Base-by-base conservation (phyloP, 225 moss, liverwort and hornwort genomes). In the Physcomitrellopsis africana region DNA sequence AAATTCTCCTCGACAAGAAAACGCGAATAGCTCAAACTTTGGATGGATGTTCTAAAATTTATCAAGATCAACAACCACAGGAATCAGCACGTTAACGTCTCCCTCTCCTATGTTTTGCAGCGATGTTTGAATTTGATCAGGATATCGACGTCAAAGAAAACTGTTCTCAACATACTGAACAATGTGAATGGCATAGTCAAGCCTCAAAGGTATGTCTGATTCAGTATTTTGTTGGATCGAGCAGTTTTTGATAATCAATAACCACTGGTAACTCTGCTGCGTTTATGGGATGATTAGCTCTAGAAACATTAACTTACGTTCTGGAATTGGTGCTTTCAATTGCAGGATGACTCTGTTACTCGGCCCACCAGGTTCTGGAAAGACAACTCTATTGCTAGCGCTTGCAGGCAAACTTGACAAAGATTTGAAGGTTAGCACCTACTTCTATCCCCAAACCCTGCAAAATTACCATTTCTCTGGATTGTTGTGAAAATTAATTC, bases 341-440 rank as follows among this genome's bases (percentile, higher is more conserved):
- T 78, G 72, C 85, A 88, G 88, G 76, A 88, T 88, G 83, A 88
- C 88, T 14, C 47, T 88, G 70, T 79, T 88, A 60, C 80, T 88
- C 6, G 88, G 88, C 17, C 88, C 88, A 1, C 88, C 88, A 20
- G 82, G 85, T 8, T 83, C 88, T 19, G 88, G 88, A 56, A 88
- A 88, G 76, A 85, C 88, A 11, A 88, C 88, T 5, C 73, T 88
- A 5, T 51, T 88, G 24, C 81, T 88, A 29, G 85, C 88, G 16
- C 85, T 88, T 63, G 85, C 88, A 53, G 88, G 87, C 51, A 87
- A 87, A 68, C 87, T 87, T 65, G 87, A 87, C 66, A 80, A 82
- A 62, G 84, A 85, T 58, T 69, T 87, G 77, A 84, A 72, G 61
- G 87, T 87, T 60, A 75, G 80, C 51, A 22, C 18, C 26, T 43